Evolutionary conservation across 495 filamentous ascomycete genomes (phyloP).

Genomic region (Penicillium malachiteum): DNA sequence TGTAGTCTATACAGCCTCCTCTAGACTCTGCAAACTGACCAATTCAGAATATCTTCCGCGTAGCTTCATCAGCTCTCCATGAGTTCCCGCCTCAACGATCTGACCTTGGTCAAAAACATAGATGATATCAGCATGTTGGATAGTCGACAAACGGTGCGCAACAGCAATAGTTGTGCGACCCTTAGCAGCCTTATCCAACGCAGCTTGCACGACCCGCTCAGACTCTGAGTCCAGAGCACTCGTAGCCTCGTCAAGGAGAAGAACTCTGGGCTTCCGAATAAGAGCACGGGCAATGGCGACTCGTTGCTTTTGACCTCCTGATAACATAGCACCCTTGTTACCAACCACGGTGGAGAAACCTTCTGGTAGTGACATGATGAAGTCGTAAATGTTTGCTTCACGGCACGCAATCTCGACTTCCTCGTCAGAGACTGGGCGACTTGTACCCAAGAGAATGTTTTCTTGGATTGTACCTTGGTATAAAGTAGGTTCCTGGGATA

Average conservation of each 20-base stretch:
- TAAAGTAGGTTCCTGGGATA: conserved; percentile 80
- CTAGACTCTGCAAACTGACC: conserved; percentile 4
- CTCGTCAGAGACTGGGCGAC: conserved; percentile 58
- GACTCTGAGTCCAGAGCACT: conserved; percentile 1
- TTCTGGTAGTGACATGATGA: conserved; percentile 69
- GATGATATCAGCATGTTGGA: conserved; percentile 2
- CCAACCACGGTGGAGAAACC: conserved; percentile 72
- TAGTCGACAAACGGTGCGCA: conserved; percentile 4
- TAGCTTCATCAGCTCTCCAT: conserved; percentile 2
- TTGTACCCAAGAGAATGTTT: conserved; percentile 62
- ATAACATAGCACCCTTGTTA: conserved; percentile 69
- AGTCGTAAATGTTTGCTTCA: conserved; percentile 74
- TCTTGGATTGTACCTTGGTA: conserved; percentile 80
- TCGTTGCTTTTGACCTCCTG: conserved; percentile 79
- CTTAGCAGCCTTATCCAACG: neutral
- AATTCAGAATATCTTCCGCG: conserved; percentile 1
- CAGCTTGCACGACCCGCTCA: conserved; percentile 2
- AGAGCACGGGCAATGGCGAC: conserved; percentile 72
- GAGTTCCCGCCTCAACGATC: conserved; percentile 1
- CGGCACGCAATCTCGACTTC: conserved; percentile 63
- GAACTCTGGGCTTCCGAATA: conserved; percentile 62
- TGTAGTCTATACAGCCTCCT: neutral
- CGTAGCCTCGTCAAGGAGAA: conserved; percentile 24
- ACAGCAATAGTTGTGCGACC: conserved; percentile 3
- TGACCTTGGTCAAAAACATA: conserved; percentile 4